Conservation (phyloP, 2,329 filamentous ascomycete genomes). For the Colletotrichum nymphaeae region DNA sequence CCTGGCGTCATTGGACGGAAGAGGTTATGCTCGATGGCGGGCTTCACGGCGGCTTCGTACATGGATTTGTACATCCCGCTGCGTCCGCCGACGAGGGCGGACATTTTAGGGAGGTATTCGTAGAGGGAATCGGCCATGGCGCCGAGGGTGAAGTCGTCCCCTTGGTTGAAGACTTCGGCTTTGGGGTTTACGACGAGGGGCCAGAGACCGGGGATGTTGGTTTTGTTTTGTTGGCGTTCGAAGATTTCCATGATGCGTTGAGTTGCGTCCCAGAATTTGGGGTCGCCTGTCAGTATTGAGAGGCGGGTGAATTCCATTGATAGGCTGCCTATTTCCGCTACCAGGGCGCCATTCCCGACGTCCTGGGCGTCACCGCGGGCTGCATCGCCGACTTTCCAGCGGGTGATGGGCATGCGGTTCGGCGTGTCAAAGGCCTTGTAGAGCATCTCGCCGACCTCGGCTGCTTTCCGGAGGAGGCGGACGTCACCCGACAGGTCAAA, state of each 20-base stretch:
- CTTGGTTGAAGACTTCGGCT: slow-evolving; percentile 56
- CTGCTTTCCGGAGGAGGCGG: slow-evolving; percentile 54
- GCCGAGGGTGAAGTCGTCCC: slow-evolving; percentile 61
- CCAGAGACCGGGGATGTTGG: slow-evolving; percentile 81
- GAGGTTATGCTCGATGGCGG: slow-evolving; percentile 71
- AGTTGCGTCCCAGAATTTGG: slow-evolving; percentile 81
- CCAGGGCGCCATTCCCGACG: slow-evolving; percentile 46
- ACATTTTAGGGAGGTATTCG: slow-evolving; percentile 72
- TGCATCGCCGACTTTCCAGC: slow-evolving; percentile 42
- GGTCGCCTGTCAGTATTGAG: slow-evolving; percentile 76
- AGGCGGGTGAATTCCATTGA: slow-evolving; percentile 79
- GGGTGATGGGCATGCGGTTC: slow-evolving; percentile 55
- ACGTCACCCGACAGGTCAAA: slow-evolving; percentile 57
- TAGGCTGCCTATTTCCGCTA: slow-evolving; percentile 74
- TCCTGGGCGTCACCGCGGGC: slow-evolving; percentile 40
- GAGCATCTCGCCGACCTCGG: slow-evolving; percentile 59
- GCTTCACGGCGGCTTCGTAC: slow-evolving; percentile 71
- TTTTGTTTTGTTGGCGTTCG: slow-evolving; percentile 73
- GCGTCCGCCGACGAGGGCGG: slow-evolving; percentile 73
- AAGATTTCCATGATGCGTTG: slow-evolving; percentile 78
- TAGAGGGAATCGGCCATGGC: slow-evolving; percentile 67
- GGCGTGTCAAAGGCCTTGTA: slow-evolving; percentile 61
- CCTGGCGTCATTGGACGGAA: slow-evolving; percentile 76
- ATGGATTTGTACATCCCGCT: slow-evolving; percentile 70
- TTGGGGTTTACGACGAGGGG: slow-evolving; percentile 71